Conservation (phyloP, 768 basidiomycete species). For the Trametes cingulata region DNA sequence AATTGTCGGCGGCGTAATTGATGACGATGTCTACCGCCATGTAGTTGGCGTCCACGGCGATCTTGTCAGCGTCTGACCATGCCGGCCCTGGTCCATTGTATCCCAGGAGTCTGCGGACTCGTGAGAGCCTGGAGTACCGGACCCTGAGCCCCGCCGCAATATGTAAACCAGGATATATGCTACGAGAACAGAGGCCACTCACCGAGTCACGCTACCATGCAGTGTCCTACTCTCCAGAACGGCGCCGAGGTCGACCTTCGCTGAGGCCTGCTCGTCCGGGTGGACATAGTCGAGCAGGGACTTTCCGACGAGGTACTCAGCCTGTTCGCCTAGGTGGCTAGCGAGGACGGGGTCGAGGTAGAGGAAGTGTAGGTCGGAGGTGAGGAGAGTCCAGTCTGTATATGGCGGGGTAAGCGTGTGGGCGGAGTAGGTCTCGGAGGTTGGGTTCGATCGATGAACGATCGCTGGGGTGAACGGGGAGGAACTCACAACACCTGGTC, state of each 20-base stretch:
- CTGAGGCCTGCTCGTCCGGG: slow-evolving; percentile 79
- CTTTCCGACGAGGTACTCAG: slow-evolving; percentile 65
- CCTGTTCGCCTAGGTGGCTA: slow-evolving; percentile 70
- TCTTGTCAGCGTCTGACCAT: slow-evolving; percentile 69
- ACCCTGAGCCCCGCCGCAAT: slow-evolving; percentile 49
- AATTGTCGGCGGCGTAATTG: slow-evolving; percentile 84
- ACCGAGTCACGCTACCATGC: slow-evolving; percentile 85
- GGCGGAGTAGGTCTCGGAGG: slow-evolving; percentile 30
- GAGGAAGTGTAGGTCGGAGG: slow-evolving; percentile 73
- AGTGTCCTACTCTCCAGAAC: slow-evolving; percentile 74
- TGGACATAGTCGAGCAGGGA: slow-evolving; percentile 79
- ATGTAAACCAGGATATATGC: slow-evolving; percentile 25
- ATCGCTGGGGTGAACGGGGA: slow-evolving; percentile 33
- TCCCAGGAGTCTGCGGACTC: slow-evolving; percentile 72
- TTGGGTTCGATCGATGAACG: slow-evolving; percentile 41
- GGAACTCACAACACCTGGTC: slow-evolving; percentile 73
- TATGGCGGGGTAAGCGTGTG: slow-evolving; percentile 27
- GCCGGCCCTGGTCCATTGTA: slow-evolving; percentile 52
- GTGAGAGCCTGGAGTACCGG: slow-evolving; percentile 74
- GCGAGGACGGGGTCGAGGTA: slow-evolving; percentile 83
- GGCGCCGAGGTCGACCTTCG: slow-evolving; percentile 69
- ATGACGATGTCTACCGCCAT: slow-evolving; percentile 89
- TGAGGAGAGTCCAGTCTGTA: slow-evolving; percentile 80
- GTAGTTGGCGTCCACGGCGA: slow-evolving; percentile 70
- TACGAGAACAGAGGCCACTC: slow-evolving; percentile 26